A percentile compares a stretch with the other conserved stretches of the same genome.
Conservation (phyloP, 2,329 filamentous ascomycete genomes). For the Claviceps pazoutovae region DNA sequence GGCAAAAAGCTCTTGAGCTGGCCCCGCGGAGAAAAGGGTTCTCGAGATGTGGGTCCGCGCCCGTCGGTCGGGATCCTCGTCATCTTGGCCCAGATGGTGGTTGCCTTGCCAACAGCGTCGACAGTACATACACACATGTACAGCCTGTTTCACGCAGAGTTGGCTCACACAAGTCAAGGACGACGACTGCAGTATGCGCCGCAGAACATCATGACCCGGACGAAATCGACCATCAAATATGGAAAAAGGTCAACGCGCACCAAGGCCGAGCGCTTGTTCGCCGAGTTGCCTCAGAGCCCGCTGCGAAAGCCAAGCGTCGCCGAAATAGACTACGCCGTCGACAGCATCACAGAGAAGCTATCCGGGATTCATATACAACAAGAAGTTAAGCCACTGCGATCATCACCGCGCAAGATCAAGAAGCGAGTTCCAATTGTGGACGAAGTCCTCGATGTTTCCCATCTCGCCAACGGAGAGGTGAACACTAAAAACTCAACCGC, state of each 20-base stretch:
- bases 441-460: conserved; percentile 4
- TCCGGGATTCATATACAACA: conserved; percentile 17
- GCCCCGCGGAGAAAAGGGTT: neutral
- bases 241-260: conserved; percentile 34
- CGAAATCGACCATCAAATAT: conserved; percentile 31
- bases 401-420: conserved; percentile 8
- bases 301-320: conserved; percentile 17
- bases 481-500: no score
- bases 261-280: conserved; percentile 34
- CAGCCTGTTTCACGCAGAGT: neutral
- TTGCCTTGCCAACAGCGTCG: conserved; percentile 7
- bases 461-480: neutral
- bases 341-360: conserved; percentile 21
- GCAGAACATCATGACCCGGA: conserved; percentile 29
- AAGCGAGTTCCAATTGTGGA: conserved; percentile 4
- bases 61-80: neutral
- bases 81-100: neutral
- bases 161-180: neutral
- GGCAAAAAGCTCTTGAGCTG: conserved; percentile 4
- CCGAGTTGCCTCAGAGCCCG: conserved; percentile 37
- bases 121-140: no score
- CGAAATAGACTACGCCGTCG: conserved; percentile 14
- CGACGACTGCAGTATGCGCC: neutral
- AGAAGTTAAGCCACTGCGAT: conserved; percentile 3
- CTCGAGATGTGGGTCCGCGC: conserved; percentile 4